Conservation (phyloP, 495 filamentous ascomycete species). For the Lineolata rhizophorae region DNA sequence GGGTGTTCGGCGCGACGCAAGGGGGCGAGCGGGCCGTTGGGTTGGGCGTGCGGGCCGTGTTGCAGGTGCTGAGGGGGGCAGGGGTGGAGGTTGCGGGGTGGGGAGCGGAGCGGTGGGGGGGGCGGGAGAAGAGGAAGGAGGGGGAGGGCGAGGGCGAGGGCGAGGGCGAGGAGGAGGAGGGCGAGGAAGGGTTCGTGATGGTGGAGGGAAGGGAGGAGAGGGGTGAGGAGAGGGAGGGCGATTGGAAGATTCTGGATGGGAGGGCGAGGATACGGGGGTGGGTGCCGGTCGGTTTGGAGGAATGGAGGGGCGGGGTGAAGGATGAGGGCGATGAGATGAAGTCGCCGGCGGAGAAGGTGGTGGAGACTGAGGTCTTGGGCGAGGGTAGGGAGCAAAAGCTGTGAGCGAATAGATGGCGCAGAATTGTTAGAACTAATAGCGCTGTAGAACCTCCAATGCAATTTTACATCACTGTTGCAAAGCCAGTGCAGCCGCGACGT, state of each 20-base stretch:
- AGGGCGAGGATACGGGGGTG: background rate
- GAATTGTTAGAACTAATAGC: constrained; percentile 1
- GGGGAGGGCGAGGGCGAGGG: constrained; percentile 2
- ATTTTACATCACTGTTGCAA: no score
- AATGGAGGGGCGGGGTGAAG: background rate
- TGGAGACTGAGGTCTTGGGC: background rate
- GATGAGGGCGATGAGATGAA: no score
- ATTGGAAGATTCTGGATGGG: constrained; percentile 8
- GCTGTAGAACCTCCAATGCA: no score
- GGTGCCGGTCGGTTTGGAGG: background rate
- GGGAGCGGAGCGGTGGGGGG: constrained; percentile 16
- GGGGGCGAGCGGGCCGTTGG: constrained; percentile 28
- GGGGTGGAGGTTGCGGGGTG: constrained; percentile 24
- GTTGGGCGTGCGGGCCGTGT: constrained; percentile 38
- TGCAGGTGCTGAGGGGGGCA: constrained; percentile 34
- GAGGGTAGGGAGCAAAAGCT: background rate
- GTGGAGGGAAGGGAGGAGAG: background rate
- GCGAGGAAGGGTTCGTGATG: no score
- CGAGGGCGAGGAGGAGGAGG: background rate
- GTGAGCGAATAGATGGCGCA: background rate
- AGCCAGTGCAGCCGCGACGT: no score
- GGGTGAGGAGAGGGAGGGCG: constrained; percentile 1
- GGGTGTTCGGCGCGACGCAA: constrained; percentile 33
- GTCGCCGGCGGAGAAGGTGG: no score
- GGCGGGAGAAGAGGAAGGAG: background rate